A percentile compares a stretch with the other conserved stretches of the same genome.
Conservation (phyloP, 345 rosid species). For the Melastoma malabathricum region DNA sequence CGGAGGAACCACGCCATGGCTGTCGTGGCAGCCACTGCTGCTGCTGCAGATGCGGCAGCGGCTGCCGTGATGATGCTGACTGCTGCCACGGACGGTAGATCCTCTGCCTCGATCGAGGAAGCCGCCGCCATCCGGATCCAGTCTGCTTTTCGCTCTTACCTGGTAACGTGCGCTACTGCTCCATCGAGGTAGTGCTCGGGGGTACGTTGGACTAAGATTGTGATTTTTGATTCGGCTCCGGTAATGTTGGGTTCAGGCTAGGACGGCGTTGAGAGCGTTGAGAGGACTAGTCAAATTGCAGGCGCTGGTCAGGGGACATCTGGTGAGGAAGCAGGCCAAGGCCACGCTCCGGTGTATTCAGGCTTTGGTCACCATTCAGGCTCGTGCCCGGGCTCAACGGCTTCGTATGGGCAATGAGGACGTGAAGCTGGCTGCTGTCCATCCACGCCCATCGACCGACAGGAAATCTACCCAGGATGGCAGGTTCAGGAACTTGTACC, state of each 20-base stretch:
- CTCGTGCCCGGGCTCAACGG: constrained; percentile 66
- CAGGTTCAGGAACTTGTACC: constrained; percentile 9
- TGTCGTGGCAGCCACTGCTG: constrained; percentile 27
- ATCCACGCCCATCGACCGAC: constrained; percentile 29
- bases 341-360: constrained; percentile 86
- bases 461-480: constrained; percentile 36
- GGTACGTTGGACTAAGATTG: too few relatives aligned
- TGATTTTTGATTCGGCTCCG: not conserved
- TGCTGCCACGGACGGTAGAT: constrained; percentile 15
- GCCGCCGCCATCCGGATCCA: constrained; percentile 62
- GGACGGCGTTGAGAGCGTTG: constrained; percentile 74
- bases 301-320: constrained; percentile 78
- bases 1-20: constrained; percentile 31
- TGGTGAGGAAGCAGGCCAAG: constrained; percentile 81
- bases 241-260: constrained; percentile 40
- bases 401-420: constrained; percentile 35
- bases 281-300: constrained; percentile 84
- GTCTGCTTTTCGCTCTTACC: constrained; percentile 58
- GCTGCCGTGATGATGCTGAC: constrained; percentile 34
- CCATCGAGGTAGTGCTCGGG: not conserved
- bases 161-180: constrained; percentile 31
- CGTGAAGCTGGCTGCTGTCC: constrained; percentile 19
- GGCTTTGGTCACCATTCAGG: constrained; percentile 70
- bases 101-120: constrained; percentile 28
- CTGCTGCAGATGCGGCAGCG: constrained; percentile 42